Evolutionary conservation across 2,329 filamentous ascomycete species (phyloP).

Genomic region (Colletotrichum paranaense): DNA sequence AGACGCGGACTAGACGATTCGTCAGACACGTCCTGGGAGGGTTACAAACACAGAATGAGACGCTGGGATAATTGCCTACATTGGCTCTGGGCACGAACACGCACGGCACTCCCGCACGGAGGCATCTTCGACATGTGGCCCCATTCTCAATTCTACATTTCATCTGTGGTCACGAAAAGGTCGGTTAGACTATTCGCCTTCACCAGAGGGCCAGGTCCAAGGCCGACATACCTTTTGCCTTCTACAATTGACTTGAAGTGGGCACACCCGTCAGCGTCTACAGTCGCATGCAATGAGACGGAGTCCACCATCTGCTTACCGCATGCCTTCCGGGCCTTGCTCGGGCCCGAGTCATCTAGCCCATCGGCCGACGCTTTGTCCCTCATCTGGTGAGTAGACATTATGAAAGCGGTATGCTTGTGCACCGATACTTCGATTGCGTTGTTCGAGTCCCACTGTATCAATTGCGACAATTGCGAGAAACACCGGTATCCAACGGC

Average conservation of each 20-base stretch:
- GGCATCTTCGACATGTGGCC: constrained; percentile 47
- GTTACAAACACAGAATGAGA: background rate
- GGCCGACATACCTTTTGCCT: constrained; percentile 39
- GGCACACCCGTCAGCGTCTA: constrained; percentile 10
- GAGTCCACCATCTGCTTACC: constrained; percentile 37
- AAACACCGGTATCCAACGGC: background rate
- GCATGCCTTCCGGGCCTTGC: constrained; percentile 46
- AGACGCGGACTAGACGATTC: constrained; percentile 23
- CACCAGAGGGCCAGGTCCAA: background rate
- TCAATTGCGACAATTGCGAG: background rate
- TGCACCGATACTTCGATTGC: background rate
- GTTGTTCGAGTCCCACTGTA: constrained; percentile 2
- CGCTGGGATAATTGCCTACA: constrained; percentile 41
- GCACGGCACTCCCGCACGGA: constrained; percentile 49
- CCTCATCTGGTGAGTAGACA: background rate
- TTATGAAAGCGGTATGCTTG: background rate
- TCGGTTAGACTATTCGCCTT: background rate
- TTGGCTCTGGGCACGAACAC: constrained; percentile 54
- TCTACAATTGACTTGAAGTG: constrained; percentile 41
- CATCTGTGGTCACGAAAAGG: constrained; percentile 39
- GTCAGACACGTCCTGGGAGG: background rate
- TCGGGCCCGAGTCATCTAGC: constrained; percentile 28
- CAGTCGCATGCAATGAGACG: background rate
- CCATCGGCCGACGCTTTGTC: constrained; percentile 9
- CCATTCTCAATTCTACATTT: constrained; percentile 50